Evolutionary conservation across 2,329 filamentous ascomycete species (phyloP).

Genomic region (Aquanectria penicillioides): DNA sequence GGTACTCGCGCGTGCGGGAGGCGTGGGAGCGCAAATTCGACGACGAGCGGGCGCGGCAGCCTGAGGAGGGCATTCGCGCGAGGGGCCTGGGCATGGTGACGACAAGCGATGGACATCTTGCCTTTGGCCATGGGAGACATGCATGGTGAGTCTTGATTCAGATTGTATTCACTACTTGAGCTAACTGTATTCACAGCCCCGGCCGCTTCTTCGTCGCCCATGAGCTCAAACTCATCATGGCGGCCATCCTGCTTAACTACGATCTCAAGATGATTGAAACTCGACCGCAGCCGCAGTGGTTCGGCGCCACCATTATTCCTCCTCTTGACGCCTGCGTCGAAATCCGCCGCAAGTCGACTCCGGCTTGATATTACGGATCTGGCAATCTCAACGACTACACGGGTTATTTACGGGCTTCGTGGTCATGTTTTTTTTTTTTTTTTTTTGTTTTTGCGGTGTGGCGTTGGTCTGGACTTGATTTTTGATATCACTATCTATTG

Average conservation of each 20-base stretch:
- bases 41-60: constrained; percentile 42
- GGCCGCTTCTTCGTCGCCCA: constrained; percentile 67
- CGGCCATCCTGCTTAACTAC: constrained; percentile 62
- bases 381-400: too few relatives aligned
- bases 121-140: constrained; percentile 68
- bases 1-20: constrained; percentile 57
- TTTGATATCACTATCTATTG: too few relatives aligned
- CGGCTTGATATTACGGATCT: not conserved
- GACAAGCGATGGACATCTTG: constrained; percentile 60
- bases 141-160: constrained; percentile 48
- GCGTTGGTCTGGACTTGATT: too few relatives aligned
- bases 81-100: constrained; percentile 60
- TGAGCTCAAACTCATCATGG: constrained; percentile 64
- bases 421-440: too few relatives aligned
- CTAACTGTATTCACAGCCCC: constrained; percentile 45
- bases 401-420: too few relatives aligned
- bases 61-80: constrained; percentile 46
- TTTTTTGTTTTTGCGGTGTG: too few relatives aligned
- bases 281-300: constrained; percentile 54
- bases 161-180: too few relatives aligned
- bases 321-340: constrained; percentile 40
- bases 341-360: constrained; percentile 31
- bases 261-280: constrained; percentile 56
- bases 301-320: constrained; percentile 54
- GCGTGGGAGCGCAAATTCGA: constrained; percentile 44